These are phyloP conservation scores for Rhizophagus prolifer DNA, from an alignment of 192 early-diverging fungal genomes.

Conservation along the genomic window DNA sequence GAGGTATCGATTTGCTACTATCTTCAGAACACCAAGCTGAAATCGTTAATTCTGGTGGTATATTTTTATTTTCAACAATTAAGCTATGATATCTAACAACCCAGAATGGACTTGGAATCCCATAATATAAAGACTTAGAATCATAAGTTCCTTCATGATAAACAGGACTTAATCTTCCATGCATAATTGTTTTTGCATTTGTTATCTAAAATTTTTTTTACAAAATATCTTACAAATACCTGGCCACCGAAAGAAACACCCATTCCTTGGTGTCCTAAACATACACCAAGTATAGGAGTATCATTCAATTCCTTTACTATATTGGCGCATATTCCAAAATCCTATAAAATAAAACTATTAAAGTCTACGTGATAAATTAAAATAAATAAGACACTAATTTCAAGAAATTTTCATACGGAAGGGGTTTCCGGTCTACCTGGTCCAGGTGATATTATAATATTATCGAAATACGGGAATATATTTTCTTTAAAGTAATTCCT, in stretches of 20 bases:
- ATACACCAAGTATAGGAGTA: conserved; percentile 86
- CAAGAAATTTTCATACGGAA: conserved; percentile 37
- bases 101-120: conserved; percentile 62
- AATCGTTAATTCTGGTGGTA: conserved; percentile 58
- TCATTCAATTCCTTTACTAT: conserved; percentile 48
- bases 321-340: conserved; percentile 75
- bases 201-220: conserved; percentile 47
- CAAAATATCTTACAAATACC: conserved; percentile 34
- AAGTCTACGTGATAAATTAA: background rate
- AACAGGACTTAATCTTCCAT: conserved; percentile 73
- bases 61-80: conserved; percentile 57
- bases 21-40: conserved; percentile 63
- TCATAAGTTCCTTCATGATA: conserved; percentile 38
- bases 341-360: conserved; percentile 43
- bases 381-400: background rate
- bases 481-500: conserved; percentile 56
- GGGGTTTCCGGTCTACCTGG: conserved; percentile 77
- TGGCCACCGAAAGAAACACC: conserved; percentile 64
- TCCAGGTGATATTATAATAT: conserved; percentile 90
- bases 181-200: conserved; percentile 70
- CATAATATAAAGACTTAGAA: conserved; percentile 49
- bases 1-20: conserved; percentile 26
- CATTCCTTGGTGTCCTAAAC: conserved; percentile 93
- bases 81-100: conserved; percentile 93
- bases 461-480: conserved; percentile 83